Conservation (phyloP, 2,329 filamentous ascomycete genomes). For the Teratosphaeria epicoccoides region DNA sequence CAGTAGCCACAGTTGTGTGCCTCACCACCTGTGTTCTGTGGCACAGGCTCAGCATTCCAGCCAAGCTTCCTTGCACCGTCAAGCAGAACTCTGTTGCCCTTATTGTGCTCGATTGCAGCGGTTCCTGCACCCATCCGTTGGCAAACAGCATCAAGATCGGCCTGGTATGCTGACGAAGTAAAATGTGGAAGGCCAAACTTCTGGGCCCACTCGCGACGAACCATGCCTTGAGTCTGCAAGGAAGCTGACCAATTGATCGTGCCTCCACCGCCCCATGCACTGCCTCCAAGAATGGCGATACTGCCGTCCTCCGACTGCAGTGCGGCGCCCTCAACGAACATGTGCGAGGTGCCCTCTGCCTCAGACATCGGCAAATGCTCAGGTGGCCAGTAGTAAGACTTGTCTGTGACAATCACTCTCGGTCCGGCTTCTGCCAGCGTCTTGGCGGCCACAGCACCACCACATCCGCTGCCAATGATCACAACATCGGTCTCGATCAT, state of each 20-base stretch:
- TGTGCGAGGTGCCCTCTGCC: conserved; percentile 46
- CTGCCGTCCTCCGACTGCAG: conserved; percentile 41
- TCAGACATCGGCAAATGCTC: conserved; percentile 65
- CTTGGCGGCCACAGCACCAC: conserved; percentile 71
- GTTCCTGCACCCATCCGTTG: conserved; percentile 64
- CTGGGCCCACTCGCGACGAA: conserved; percentile 71
- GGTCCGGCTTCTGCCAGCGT: conserved; percentile 67
- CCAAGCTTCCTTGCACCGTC: conserved; percentile 66
- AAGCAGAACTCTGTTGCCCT: conserved; percentile 59
- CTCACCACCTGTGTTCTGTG: conserved; percentile 66
- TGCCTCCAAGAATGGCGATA: conserved; percentile 54
- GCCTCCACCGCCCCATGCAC: conserved; percentile 74
- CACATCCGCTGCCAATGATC: conserved; percentile 78
- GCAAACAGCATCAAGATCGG: conserved; percentile 69
- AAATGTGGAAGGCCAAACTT: conserved; percentile 59
- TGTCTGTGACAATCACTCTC: conserved; percentile 70
- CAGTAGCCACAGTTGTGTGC: conserved; percentile 64
- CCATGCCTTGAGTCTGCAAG: conserved; percentile 60
- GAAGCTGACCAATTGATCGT: conserved; percentile 74
- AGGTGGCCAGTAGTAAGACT: conserved; percentile 65
- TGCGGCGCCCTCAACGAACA: conserved; percentile 60
- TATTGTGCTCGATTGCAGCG: conserved; percentile 59
- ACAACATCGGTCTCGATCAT: conserved; percentile 69
- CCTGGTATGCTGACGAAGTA: conserved; percentile 60
- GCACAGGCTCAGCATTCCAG: conserved; percentile 56